Evolutionary conservation across 331 rosid genomes (phyloP), one percentile per base, ranked within the genome.

Genomic region (Arachis monticola): DNA sequence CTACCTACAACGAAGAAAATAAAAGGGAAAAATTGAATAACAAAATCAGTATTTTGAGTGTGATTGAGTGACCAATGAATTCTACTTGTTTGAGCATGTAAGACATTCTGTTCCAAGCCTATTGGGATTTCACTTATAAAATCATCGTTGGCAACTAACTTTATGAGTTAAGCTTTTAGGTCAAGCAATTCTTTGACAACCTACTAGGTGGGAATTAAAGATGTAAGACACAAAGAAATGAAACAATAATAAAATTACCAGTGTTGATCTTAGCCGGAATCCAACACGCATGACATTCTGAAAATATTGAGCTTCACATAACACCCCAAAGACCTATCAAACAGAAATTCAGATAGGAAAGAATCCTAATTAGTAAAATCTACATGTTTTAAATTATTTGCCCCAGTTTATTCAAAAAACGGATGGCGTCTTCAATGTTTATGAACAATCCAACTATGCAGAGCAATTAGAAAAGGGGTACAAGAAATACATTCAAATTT

Each of bases 231-330:
- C 57, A 67, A 71, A 17, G 22, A 17, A 17, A 17, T 17, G 22
- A 17, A 17, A 1, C 51, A 70, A 50, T 9, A 22, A 12, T 22
- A 64, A 44, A 63, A 67, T 80, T 90, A 94, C 99, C 99, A 94
- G 74, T 62, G 99, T 90, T 69, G 99, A 82, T 74, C 95, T 85
- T 68, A 94, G 80, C 73, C 93, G 84, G 22, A 5, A 94, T 76
- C 96, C 99, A 86, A 88, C 92, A 41, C 99, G 96, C 96, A 94
- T 90, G 62, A 90, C 97, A 79, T 92, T 91, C 85, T 94, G 99
- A 85, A 92, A 94, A 83, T 92, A 94, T 72, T 94, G 99, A 79
- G 96, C 99, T 90, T 94, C 99, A 59, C 57, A 87, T 79, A 94
- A 77, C 56, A 94, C 99, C 57, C 99, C 97, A 35, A 79, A 59